These are phyloP conservation scores for Hylodesmum podocarpum DNA, from an alignment of 306 rosid genomes.

Conservation along the genomic window DNA sequence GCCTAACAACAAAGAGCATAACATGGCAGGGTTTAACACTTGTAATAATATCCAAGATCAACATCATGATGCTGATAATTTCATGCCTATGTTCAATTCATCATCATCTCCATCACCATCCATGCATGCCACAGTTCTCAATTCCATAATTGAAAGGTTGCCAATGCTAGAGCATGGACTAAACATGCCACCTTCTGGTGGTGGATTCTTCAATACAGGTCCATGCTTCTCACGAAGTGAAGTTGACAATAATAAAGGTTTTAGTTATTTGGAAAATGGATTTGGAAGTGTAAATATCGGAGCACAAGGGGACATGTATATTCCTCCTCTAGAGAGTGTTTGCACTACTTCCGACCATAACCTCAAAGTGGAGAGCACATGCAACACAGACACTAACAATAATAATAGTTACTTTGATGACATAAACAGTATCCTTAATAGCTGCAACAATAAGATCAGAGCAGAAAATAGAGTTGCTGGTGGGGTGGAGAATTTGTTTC, in stretches of 20 bases:
- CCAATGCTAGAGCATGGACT: constrained; percentile 33
- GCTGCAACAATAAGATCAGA: constrained; percentile 25
- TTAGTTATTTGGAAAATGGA: constrained; percentile 43
- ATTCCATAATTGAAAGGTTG: constrained; percentile 50
- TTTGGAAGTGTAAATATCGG: constrained; percentile 45
- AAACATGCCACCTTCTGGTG: constrained; percentile 28
- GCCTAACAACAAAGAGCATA: constrained; percentile 33
- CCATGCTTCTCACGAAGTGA: constrained; percentile 42
- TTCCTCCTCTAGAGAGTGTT: constrained; percentile 69
- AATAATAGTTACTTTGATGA: constrained; percentile 32
- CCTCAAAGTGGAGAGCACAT: constrained; percentile 37
- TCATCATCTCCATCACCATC: constrained; percentile 43
- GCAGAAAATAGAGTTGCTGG: constrained; percentile 32
- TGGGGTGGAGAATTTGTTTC: constrained; percentile 51
- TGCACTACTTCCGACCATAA: constrained; percentile 31
- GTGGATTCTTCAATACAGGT: constrained; percentile 41
- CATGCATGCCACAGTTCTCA: constrained; percentile 38
- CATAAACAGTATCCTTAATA: constrained; percentile 20
- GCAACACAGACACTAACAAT: constrained; percentile 13
- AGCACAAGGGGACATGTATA: constrained; percentile 45
- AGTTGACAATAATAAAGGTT: constrained; percentile 11
- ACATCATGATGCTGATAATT: constrained; percentile 12
- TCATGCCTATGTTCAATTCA: constrained; percentile 49
- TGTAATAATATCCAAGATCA: background rate
- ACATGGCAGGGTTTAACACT: constrained; percentile 26